A percentile compares a stretch with the other conserved stretches of the same genome.
Evolutionary conservation across 2,329 filamentous ascomycete species (phyloP).

Genomic region (Pseudopyrenochaeta lycopersici): DNA sequence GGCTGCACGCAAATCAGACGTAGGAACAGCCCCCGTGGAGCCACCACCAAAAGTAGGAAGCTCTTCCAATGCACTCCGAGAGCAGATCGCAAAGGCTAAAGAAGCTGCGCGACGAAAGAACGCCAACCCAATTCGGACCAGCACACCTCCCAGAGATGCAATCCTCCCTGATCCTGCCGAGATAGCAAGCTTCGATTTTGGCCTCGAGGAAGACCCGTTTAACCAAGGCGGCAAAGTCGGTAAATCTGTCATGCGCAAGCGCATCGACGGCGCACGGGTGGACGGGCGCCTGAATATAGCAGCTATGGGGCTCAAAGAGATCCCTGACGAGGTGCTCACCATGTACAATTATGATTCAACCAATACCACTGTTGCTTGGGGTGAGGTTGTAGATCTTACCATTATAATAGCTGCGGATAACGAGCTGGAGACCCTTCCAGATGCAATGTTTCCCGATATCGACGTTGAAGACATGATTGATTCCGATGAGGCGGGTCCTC

Average conservation of each 20-base stretch:
- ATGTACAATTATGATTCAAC: slow-evolving; percentile 85
- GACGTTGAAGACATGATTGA: slow-evolving; percentile 63
- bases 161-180: slow-evolving; percentile 43
- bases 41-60: slow-evolving; percentile 60
- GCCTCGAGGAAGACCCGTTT: slow-evolving; percentile 73
- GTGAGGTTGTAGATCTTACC: slow-evolving; percentile 87
- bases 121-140: slow-evolving; percentile 30
- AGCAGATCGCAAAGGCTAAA: slow-evolving; percentile 93
- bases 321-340: slow-evolving; percentile 82
- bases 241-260: slow-evolving; percentile 75
- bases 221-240: slow-evolving; percentile 69
- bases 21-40: slow-evolving; percentile 9
- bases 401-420: slow-evolving; percentile 90
- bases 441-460: slow-evolving; percentile 80
- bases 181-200: slow-evolving; percentile 65
- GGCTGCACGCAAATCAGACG: slow-evolving; percentile 67
- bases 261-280: slow-evolving; percentile 75
- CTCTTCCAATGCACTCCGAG: slow-evolving; percentile 81
- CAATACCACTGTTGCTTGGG: slow-evolving; percentile 76
- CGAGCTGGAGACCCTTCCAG: slow-evolving; percentile 77
- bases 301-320: slow-evolving; percentile 78
- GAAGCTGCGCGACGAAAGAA: slow-evolving; percentile 66
- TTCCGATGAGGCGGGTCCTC: slow-evolving; percentile 72
- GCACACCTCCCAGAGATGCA: slow-evolving; percentile 40
- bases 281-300: slow-evolving; percentile 89